phyloP scores from a whole-genome alignment of 176 grass and related monocot species.

The Oryza glumipatula region DNA sequence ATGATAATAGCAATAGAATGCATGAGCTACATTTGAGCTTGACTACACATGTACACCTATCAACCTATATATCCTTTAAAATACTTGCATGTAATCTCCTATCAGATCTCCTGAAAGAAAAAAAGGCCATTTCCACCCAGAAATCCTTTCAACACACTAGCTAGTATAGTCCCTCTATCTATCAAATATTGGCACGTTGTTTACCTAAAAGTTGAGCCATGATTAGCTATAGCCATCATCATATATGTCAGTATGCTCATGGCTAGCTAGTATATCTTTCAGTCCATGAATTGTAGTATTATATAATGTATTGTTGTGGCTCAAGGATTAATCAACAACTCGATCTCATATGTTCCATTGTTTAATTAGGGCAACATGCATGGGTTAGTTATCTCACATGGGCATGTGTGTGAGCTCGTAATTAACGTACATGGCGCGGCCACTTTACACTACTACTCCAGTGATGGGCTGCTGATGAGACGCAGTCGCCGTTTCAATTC shows the following conservation, averaged over 20 bases:
- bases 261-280: not conserved
- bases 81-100: slow-evolving; percentile 1
- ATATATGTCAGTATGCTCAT: slow-evolving; percentile 4
- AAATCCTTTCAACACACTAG: no score
- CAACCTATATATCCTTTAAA: not conserved
- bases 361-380: no score
- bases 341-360: no score
- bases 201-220: slow-evolving; percentile 8
- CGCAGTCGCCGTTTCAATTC: no score
- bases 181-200: not conserved
- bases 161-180: no score
- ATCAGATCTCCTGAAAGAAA: slow-evolving; percentile 7
- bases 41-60: not conserved
- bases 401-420: no score
- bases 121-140: not conserved
- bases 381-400: no score
- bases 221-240: not conserved
- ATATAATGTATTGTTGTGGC: not conserved
- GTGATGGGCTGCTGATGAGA: no score
- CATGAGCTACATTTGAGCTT: no score
- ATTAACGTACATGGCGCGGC: no score
- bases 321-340: not conserved
- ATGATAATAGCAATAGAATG: no score
- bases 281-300: not conserved
- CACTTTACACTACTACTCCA: no score